Conservation (phyloP, 2,329 filamentous ascomycete genomes). For the Aulographum hederae region DNA sequence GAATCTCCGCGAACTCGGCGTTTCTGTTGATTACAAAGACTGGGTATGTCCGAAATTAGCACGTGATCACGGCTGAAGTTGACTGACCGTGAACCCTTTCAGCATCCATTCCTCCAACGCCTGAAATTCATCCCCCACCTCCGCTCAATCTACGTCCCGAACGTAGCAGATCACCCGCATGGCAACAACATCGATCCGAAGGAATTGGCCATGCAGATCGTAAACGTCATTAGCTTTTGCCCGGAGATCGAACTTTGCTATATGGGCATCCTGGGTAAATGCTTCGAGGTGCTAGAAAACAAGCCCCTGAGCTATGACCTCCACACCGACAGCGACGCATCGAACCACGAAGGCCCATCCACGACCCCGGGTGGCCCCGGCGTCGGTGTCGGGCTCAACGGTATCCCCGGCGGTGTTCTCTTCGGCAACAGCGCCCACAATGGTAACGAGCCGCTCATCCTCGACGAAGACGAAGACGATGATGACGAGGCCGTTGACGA, state of each 20-base stretch:
- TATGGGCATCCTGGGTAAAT: constrained; percentile 57
- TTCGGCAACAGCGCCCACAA: constrained; percentile 1
- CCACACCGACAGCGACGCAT: background rate
- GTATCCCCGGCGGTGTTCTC: background rate
- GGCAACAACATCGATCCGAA: constrained; percentile 37
- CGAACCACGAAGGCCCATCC: constrained; percentile 13
- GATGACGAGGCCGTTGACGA: constrained; percentile 15
- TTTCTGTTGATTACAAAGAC: constrained; percentile 55
- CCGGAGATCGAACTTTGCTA: constrained; percentile 64
- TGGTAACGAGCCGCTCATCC: constrained; percentile 2
- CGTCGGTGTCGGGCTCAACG: background rate
- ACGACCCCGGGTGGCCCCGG: constrained; percentile 1
- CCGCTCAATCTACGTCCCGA: constrained; percentile 51
- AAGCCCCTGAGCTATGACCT: constrained; percentile 10
- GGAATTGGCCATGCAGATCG: constrained; percentile 57
- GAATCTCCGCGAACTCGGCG: constrained; percentile 50
- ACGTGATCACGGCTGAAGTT: background rate
- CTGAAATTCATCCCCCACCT: constrained; percentile 54
- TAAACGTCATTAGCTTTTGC: constrained; percentile 60
- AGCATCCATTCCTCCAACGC: constrained; percentile 65
- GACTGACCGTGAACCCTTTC: constrained; percentile 2
- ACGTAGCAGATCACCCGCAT: constrained; percentile 44
- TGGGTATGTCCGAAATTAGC: constrained; percentile 40
- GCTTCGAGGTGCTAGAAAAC: constrained; percentile 63
- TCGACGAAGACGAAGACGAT: constrained; percentile 18